phyloP scores from a whole-genome alignment of 306 rosid genomes.

The Clitoria ternatea region DNA sequence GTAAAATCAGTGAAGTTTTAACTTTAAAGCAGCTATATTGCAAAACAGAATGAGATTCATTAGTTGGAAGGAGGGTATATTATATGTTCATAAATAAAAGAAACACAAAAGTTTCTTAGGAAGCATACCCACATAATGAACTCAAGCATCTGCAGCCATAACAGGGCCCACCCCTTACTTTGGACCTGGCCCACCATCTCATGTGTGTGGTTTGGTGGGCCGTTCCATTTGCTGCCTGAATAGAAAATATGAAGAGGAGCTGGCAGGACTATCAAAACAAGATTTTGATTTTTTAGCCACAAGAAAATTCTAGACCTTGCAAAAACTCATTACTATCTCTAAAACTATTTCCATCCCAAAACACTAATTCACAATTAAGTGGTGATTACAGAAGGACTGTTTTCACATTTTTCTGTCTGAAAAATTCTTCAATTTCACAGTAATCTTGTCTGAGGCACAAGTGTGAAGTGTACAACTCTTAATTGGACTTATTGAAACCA shows the following conservation, averaged over 20 bases:
- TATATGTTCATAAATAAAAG: background rate
- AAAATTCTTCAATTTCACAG: background rate
- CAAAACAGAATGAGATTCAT: conserved; percentile 7
- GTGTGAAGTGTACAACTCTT: background rate
- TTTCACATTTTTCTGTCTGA: background rate
- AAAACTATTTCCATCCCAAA: background rate
- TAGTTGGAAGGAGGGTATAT: conserved; percentile 9
- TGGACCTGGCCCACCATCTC: conserved; percentile 58
- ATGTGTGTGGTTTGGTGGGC: conserved; percentile 46
- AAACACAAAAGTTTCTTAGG: conserved; percentile 17
- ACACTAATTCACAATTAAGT: background rate
- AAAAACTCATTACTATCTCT: background rate
- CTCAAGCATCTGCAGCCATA: conserved; percentile 45
- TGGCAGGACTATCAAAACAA: conserved; percentile 41
- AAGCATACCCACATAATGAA: conserved; percentile 45
- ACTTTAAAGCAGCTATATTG: background rate
- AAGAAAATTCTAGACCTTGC: background rate
- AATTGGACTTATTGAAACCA: background rate
- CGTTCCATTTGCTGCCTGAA: conserved; percentile 31
- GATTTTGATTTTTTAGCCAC: conserved; percentile 7
- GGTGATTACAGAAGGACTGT: background rate
- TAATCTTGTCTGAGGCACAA: conserved; percentile 1
- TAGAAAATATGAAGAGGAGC: conserved; percentile 31
- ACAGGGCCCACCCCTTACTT: conserved; percentile 51
- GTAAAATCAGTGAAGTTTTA: conserved; percentile 15